Conservation (phyloP, 2,329 filamentous ascomycete genomes). For the Aurifilum marmelostoma region DNA sequence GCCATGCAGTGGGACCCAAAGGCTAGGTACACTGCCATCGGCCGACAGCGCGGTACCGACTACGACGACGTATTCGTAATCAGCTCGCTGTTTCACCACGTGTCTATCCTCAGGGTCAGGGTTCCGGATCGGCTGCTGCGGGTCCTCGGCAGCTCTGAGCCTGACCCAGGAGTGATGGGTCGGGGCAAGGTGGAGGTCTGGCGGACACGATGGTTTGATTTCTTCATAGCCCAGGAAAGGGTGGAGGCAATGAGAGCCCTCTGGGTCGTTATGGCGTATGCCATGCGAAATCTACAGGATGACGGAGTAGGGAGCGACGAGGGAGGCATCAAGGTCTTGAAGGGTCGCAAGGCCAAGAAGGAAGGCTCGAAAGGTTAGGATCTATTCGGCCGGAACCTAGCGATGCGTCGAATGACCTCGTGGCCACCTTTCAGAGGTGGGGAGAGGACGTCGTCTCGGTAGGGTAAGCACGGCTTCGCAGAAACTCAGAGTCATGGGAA, state of each 20-base stretch:
- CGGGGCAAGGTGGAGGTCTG: constrained; percentile 59
- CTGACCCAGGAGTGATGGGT: constrained; percentile 40
- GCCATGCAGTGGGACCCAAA: constrained; percentile 63
- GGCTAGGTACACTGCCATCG: constrained; percentile 60
- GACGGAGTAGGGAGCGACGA: constrained; percentile 32
- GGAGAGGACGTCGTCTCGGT: background rate
- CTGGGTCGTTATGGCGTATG: constrained; percentile 63
- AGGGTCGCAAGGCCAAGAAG: constrained; percentile 36
- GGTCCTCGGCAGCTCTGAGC: constrained; percentile 52
- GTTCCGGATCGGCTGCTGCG: constrained; percentile 58
- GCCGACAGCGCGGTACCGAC: constrained; percentile 48
- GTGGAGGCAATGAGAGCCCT: constrained; percentile 59
- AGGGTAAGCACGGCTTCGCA: background rate
- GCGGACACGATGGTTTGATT: constrained; percentile 64
- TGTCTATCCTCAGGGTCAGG: constrained; percentile 61
- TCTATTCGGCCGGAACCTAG: constrained; percentile 1
- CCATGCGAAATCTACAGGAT: constrained; percentile 53
- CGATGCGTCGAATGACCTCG: constrained; percentile 13
- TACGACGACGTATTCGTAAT: constrained; percentile 66
- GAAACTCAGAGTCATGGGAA: background rate
- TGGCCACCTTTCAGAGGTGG: constrained; percentile 13
- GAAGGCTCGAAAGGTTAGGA: constrained; percentile 20
- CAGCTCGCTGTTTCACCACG: constrained; percentile 64
- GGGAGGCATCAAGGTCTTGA: constrained; percentile 34
- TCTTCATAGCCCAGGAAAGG: constrained; percentile 58